Evolutionary conservation across 2,329 filamentous ascomycete genomes (phyloP).

Genomic region (Macroventuria anomochaeta): DNA sequence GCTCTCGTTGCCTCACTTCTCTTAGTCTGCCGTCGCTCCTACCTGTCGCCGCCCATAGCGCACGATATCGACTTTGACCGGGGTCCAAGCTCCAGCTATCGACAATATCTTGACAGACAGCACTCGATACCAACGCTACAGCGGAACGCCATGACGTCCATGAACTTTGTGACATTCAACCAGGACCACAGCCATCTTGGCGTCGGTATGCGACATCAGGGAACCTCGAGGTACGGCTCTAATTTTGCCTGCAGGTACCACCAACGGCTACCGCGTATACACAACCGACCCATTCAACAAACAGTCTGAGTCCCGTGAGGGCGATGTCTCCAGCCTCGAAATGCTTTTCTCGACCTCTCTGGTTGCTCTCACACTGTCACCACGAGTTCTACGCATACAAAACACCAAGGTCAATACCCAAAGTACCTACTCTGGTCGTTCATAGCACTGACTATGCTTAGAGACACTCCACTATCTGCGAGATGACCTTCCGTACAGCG

Average conservation of each 20-base stretch:
- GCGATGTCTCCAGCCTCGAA: constrained; percentile 94
- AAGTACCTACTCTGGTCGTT: background rate
- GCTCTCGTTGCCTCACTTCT: constrained; percentile 8
- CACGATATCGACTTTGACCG: constrained; percentile 1
- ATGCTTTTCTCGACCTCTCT: constrained; percentile 99
- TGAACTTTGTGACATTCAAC: constrained; percentile 99
- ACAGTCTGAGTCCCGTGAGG: constrained; percentile 92
- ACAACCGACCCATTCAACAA: constrained; percentile 96
- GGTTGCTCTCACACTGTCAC: constrained; percentile 90
- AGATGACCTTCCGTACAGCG: constrained; percentile 97
- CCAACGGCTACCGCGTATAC: constrained; percentile 94
- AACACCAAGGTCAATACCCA: constrained; percentile 81
- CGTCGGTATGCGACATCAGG: constrained; percentile 70
- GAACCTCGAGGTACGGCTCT: background rate
- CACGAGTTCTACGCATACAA: constrained; percentile 90
- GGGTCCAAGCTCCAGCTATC: constrained; percentile 29
- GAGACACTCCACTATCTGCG: constrained; percentile 88
- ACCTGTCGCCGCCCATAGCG: constrained; percentile 21
- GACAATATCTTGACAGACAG: constrained; percentile 13
- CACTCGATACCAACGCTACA: constrained; percentile 8
- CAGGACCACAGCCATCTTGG: constrained; percentile 98
- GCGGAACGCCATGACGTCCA: constrained; percentile 51
- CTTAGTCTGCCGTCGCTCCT: constrained; percentile 2
- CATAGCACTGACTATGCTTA: constrained; percentile 37
- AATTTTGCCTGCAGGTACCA: constrained; percentile 68